Percentiles rank a stretch among this genome's conserved stretches.
Conservation (phyloP, 2,329 filamentous ascomycete species). For the Drechmeria coniospora region DNA sequence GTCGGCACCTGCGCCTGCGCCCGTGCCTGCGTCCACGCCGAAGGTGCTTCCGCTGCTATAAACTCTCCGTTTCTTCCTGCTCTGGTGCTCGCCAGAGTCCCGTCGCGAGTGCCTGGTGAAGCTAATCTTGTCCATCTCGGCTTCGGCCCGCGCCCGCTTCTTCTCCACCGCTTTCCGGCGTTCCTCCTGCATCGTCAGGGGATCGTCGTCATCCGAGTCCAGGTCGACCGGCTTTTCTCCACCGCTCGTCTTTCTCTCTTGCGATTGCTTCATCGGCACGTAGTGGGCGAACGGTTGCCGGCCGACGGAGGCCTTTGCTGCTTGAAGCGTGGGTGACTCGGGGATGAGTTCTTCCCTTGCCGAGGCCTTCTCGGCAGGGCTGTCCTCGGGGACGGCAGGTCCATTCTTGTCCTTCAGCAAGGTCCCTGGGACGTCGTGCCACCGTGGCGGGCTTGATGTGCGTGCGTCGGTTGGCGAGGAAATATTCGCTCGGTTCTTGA, state of each 20-base stretch:
- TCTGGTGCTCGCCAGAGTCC: conserved; percentile 9
- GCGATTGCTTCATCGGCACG: conserved; percentile 30
- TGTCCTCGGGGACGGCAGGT: conserved; percentile 9
- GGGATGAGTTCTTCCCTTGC: conserved; percentile 17
- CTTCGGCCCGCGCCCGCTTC: conserved; percentile 23
- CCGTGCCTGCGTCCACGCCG: background rate
- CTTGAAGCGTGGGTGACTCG: conserved; percentile 18
- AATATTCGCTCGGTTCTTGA: conserved; percentile 32
- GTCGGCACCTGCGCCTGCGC: background rate
- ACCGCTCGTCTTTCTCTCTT: conserved; percentile 20
- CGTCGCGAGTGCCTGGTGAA: conserved; percentile 13
- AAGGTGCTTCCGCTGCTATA: background rate
- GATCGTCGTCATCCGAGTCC: conserved; percentile 18
- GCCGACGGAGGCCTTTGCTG: conserved; percentile 8
- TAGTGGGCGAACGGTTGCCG: conserved; percentile 25
- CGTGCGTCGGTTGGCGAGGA: conserved; percentile 26
- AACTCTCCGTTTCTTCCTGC: conserved; percentile 13
- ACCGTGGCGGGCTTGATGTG: conserved; percentile 24
- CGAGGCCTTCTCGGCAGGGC: conserved; percentile 10
- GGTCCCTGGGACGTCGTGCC: conserved; percentile 16
- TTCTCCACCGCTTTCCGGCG: conserved; percentile 20
- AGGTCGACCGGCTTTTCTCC: conserved; percentile 10
- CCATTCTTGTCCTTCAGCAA: conserved; percentile 8
- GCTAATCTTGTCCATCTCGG: conserved; percentile 25
- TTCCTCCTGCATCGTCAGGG: conserved; percentile 17